Evolutionary conservation across 305 asterid genomes (phyloP), one percentile per base, ranked within the genome.

Genomic region (Fraxinus sp.): DNA sequence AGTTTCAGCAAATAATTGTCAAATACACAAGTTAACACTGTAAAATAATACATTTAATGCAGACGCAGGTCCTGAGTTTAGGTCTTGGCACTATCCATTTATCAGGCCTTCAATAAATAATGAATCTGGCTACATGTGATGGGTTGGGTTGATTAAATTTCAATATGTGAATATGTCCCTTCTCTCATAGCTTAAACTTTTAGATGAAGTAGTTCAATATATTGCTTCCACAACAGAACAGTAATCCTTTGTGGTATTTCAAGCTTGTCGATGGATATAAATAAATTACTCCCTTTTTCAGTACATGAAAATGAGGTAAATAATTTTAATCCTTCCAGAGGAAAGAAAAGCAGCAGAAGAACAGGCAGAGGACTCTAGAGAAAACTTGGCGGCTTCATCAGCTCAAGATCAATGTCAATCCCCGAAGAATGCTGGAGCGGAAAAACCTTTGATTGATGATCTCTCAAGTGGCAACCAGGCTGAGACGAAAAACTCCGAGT

Each of bases 311-410:
- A 73, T 49, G 71, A 70, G 72, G 74, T 81, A 62, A 74, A 80
- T 81, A 30, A 16, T 32, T 82, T 41, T 68, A 52, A 81, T 85
- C 76, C 72, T 81, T 89, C 72, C 89, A 91, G 96, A 92, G 82
- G 96, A 90, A 83, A 86, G 83, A 85, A 83, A 84, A 83, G 90
- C 89, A 78, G 68, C 89, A 62, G 91, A 86, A 74, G 89, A 88
- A 66, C 90, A 80, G 83, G 83, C 84, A 28, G 93, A 91, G 77
- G 87, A 87, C 79, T 85, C 84, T 55, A 83, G 86, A 82, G 94
- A 89, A 87, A 81, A 87, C 77, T 82, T 90, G 46, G 66, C 75
- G 71, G 87, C 86, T 84, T 89, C 95, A 78, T 83, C 92, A 35
- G 78, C 87, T 79, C 91, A 87, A 84, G 92, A 87, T 71, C 88